Percentiles rank a stretch among this genome's conserved stretches.
These are phyloP conservation scores for Podaxis rugospora DNA, from an alignment of 768 basidiomycete genomes.

Conservation along the genomic window DNA sequence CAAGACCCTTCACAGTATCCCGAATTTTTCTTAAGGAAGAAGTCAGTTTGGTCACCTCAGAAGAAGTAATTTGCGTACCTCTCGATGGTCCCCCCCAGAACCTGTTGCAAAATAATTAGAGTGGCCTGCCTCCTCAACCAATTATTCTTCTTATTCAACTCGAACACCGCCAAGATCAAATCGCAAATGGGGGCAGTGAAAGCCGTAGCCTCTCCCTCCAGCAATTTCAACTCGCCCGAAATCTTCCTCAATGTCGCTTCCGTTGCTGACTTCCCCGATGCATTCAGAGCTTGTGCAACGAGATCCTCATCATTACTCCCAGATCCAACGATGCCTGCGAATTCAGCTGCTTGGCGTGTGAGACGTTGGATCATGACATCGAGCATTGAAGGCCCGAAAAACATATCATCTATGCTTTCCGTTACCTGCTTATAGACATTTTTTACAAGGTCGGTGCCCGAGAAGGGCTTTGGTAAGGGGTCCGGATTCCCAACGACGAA, in stretches of 20 bases:
- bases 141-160: slow-evolving; percentile 93
- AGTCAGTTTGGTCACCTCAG: slow-evolving; percentile 5
- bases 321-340: slow-evolving; percentile 78
- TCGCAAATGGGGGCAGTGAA: slow-evolving; percentile 96
- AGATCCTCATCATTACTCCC: slow-evolving; percentile 81
- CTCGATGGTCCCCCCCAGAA: slow-evolving; percentile 94
- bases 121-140: slow-evolving; percentile 96
- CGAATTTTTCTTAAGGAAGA: slow-evolving; percentile 68
- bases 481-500: slow-evolving; percentile 58
- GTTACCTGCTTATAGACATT: slow-evolving; percentile 89
- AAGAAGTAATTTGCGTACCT: slow-evolving; percentile 45
- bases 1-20: slow-evolving; percentile 61
- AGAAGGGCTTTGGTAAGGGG: slow-evolving; percentile 47
- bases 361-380: slow-evolving; percentile 92
- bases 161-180: slow-evolving; percentile 87
- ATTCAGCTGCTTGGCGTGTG: slow-evolving; percentile 84
- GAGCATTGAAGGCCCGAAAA: slow-evolving; percentile 93
- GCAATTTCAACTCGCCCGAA: slow-evolving; percentile 71
- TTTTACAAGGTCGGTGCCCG: slow-evolving; percentile 74
- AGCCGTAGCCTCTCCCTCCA: slow-evolving; percentile 83
- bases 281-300: slow-evolving; percentile 73
- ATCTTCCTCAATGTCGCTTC: slow-evolving; percentile 71
- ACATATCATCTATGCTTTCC: slow-evolving; percentile 95
- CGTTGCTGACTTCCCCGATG: slow-evolving; percentile 58
- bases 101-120: slow-evolving; percentile 93